These are phyloP conservation scores for Leccinum angustisporum DNA, from an alignment of 1,284 basidiomycete genomes.

Conservation along the genomic window DNA sequence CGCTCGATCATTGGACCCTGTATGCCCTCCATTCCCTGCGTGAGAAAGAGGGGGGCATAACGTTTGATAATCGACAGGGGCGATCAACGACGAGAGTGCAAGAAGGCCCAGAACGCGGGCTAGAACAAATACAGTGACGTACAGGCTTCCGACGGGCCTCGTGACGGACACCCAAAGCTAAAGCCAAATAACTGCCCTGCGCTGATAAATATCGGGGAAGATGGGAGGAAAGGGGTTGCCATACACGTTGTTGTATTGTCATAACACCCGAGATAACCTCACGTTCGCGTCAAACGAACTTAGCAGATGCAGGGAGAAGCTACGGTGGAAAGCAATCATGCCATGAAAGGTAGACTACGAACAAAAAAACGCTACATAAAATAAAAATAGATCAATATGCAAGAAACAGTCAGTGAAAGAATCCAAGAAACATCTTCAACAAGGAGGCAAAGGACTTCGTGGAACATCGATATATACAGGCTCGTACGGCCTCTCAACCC, in stretches of 20 bases:
- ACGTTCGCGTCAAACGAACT: too few relatives aligned
- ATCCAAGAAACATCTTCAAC: background rate
- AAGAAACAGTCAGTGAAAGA: background rate
- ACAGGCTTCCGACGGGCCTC: background rate
- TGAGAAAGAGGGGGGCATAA: background rate
- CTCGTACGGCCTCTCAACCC: conserved; percentile 29
- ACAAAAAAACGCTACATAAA: background rate
- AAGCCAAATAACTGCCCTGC: background rate
- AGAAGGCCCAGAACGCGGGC: background rate
- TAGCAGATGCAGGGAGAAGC: background rate
- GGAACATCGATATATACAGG: conserved; percentile 23
- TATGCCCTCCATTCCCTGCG: background rate
- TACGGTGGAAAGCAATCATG: background rate
- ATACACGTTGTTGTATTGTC: background rate
- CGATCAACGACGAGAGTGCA: background rate
- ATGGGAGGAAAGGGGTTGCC: background rate
- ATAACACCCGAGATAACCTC: background rate
- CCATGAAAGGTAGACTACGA: background rate
- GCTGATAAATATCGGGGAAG: background rate
- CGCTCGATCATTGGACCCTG: background rate
- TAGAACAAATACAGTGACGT: background rate
- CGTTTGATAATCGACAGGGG: background rate
- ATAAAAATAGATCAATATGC: background rate
- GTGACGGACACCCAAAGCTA: background rate
- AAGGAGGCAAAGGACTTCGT: background rate